Conservation (phyloP, 2,329 filamentous ascomycete species). For the Exophiala oligosperma region DNA sequence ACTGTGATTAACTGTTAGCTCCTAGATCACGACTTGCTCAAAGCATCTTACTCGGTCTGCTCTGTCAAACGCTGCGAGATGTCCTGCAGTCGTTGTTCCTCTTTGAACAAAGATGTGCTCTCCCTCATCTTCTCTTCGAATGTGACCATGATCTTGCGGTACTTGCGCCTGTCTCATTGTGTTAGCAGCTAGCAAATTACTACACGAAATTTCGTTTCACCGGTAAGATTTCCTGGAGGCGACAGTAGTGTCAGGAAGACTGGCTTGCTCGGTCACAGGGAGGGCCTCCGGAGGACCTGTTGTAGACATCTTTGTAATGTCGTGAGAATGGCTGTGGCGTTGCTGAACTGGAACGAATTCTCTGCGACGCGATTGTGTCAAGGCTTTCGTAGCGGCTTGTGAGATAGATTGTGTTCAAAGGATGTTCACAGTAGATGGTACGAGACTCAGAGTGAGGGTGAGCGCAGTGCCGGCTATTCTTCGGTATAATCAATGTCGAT, state of each 20-base stretch:
- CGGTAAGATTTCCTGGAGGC: slow-evolving; percentile 26
- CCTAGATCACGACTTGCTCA: slow-evolving; percentile 8
- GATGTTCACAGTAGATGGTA: too few relatives aligned
- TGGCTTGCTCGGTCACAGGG: slow-evolving; percentile 8
- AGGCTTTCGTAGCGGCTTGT: too few relatives aligned
- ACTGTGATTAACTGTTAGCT: slow-evolving; percentile 48
- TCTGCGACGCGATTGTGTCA: too few relatives aligned
- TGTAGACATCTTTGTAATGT: slow-evolving; percentile 9
- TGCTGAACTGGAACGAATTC: too few relatives aligned
- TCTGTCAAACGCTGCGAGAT: slow-evolving; percentile 81
- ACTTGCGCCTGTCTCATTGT: slow-evolving; percentile 68
- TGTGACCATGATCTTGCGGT: slow-evolving; percentile 78
- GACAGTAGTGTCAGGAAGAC: slow-evolving; percentile 11
- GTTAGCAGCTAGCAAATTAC: neutral
- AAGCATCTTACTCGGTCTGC: slow-evolving; percentile 79
- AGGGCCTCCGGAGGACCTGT: slow-evolving; percentile 9
- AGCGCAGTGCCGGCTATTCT: neutral
- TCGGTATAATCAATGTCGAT: neutral
- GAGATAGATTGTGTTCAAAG: too few relatives aligned
- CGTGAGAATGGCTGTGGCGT: too few relatives aligned
- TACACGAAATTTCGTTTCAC: neutral
- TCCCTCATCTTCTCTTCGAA: slow-evolving; percentile 81
- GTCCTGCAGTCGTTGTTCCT: slow-evolving; percentile 78
- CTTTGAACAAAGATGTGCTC: slow-evolving; percentile 61
- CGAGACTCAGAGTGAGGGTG: too few relatives aligned